Base-by-base conservation (phyloP, 192 early-diverging fungal species). In the Helicostylum pulchrum region DNA sequence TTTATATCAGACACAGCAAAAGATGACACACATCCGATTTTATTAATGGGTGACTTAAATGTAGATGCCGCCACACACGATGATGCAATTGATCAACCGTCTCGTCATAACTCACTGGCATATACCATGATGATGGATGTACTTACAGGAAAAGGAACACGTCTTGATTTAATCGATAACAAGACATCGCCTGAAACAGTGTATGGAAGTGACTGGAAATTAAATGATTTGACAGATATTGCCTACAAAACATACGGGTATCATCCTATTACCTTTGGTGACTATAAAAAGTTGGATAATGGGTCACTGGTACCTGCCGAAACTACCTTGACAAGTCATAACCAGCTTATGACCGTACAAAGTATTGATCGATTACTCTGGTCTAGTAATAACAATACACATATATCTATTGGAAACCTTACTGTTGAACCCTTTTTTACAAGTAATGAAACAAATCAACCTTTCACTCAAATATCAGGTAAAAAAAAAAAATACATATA, bases 211-310 rank as follows among this genome's bases (percentile, higher is more conserved):
- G 32, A 43, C 15, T 19, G 6, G 26, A 30, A 58, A 14, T 10
- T 55, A 20, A 10, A 50, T 23, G 43, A 45, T 7, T 30, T 64
- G 53, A 66, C n/a, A 8, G 90, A 91, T 65, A 48, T 84, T 20
- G 67, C 85, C 36, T 73, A 81, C 30, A 80, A 88, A 62, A 62
- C 76, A 9, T 77, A 76, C 34, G 87, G 86, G 3, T 78, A 86
- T 63, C 89, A 91, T 43, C 90, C 90, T 9, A 80, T 93, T 9
- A 92, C 91, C 1, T 89, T 87, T 79, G 89, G 86, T 31, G 88
- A 91, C 49, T 80, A 81, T 15, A 64, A 72, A 2, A 61, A 79
- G 12, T 80, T 64, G 55, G 61, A 72, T n/a, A 53, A 86, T 42
- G 83, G 83, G 19, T 32, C 43, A 15, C 17, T 59, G 10, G 19